A percentile compares a stretch with the other conserved stretches of the same genome.
phyloP scores from a whole-genome alignment of 495 filamentous ascomycete species.

The Penicillium steckii region DNA sequence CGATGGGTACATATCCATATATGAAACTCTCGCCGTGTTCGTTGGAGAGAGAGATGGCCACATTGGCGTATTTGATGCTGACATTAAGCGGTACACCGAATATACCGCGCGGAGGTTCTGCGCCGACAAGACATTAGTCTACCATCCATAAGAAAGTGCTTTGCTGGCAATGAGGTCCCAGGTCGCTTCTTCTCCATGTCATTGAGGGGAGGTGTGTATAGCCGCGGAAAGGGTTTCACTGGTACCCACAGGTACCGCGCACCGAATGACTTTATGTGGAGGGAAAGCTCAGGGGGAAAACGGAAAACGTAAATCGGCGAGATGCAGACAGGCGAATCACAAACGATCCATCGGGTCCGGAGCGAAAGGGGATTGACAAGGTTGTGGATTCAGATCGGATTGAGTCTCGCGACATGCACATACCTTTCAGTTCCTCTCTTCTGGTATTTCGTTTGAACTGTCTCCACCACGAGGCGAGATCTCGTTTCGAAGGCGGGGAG shows the following conservation, averaged over 20 bases:
- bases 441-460: slow-evolving; percentile 74
- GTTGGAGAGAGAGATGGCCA: slow-evolving; percentile 94
- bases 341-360: too few relatives aligned
- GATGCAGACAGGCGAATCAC: not conserved
- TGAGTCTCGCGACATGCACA: slow-evolving; percentile 11
- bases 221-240: not conserved
- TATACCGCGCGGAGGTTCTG: slow-evolving; percentile 58
- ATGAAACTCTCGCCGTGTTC: slow-evolving; percentile 91
- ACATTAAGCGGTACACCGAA: slow-evolving; percentile 93
- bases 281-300: slow-evolving; percentile 1
- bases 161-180: too few relatives aligned
- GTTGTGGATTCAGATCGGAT: not conserved
- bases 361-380: not conserved
- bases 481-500: slow-evolving; percentile 72
- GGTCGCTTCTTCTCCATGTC: too few relatives aligned
- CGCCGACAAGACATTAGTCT: not conserved
- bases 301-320: not conserved
- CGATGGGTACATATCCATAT: slow-evolving; percentile 98
- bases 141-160: too few relatives aligned
- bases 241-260: not conserved
- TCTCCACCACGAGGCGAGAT: slow-evolving; percentile 91
- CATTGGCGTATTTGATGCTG: slow-evolving; percentile 98
- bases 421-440: slow-evolving; percentile 79
- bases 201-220: not conserved
- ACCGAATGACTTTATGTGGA: not conserved